Evolutionary conservation across 1,284 basidiomycete genomes (phyloP), one percentile per base, ranked within the genome.

Genomic region (Wolfiporia cocos): DNA sequence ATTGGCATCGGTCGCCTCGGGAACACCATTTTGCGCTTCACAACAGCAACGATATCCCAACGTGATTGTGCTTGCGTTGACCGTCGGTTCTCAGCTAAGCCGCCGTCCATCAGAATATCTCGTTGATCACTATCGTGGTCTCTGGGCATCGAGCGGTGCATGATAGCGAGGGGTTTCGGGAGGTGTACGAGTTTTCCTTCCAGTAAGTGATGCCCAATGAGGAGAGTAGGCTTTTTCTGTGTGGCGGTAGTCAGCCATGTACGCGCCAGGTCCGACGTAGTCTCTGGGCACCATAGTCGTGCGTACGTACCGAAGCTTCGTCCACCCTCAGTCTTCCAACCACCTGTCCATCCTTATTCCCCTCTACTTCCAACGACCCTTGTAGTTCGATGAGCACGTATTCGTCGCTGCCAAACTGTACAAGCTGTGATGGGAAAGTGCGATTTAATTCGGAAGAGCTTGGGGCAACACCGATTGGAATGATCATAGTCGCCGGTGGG

Each of bases 201-300:
- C 1, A 96, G 76, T 14, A 92, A 69, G 57, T 96, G 89, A 62
- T 94, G 84, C 5, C 92, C 92, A 43, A 96, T 85, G 47, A 76
- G 67, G 4, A 96, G 70, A 0, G 82, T 89, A 0, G 89, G 81
- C 53, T 85, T 86, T 49, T 80, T 81, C 83, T 90, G 52, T 46
- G 37, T 12, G 18, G 18, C 14, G 1, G 3, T 19, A 20, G 17
- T 18, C 14, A 14, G 3, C 1, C 34, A 30, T 34, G 29, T 17
- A 18, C 2, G n/a, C 24, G 19, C 18, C 5, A 33, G 14, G 22
- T 28, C n/a, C 17, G 15, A 10, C 21, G 19, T 10, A 26, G 26
- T 34, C 11, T n/a, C n/a, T n/a, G n/a, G n/a, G n/a, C 9, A 28
- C 9, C 26, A 14, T 28, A 14, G 26, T 9, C 26, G 26, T 9